A percentile compares a stretch with the other conserved stretches of the same genome.
These are phyloP conservation scores for Solanum tarapatanum DNA, from an alignment of 257 asterid species.

Conservation along the genomic window DNA sequence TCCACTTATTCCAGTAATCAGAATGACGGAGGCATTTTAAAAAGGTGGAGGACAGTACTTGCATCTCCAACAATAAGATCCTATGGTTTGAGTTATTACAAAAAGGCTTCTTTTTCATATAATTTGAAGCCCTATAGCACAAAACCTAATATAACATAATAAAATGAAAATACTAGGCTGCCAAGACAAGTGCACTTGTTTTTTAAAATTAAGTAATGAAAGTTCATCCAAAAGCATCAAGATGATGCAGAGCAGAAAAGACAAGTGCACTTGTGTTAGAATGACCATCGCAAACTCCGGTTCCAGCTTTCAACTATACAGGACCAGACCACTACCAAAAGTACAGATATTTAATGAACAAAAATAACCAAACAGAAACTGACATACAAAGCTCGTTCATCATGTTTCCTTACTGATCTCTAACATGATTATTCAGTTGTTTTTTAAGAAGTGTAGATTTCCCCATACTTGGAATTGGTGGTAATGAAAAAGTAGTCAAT, in stretches of 20 bases:
- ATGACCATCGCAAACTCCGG: background rate
- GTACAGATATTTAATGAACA: background rate
- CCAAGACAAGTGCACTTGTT: background rate
- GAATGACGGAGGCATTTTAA: background rate
- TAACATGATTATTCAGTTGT: background rate
- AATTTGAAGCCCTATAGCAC: background rate
- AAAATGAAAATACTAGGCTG: background rate
- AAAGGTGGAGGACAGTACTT: background rate
- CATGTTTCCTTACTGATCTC: background rate
- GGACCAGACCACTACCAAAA: background rate
- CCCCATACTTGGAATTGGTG: background rate
- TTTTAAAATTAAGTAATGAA: background rate
- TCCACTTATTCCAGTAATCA: background rate
- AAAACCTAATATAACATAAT: background rate
- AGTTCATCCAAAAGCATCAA: background rate
- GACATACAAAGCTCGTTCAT: background rate
- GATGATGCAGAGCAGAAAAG: background rate
- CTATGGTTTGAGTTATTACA: background rate
- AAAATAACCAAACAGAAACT: background rate
- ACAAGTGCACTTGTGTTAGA: background rate
- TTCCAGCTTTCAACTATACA: background rate
- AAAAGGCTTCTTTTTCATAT: background rate
- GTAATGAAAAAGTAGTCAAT: background rate
- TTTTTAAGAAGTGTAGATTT: background rate
- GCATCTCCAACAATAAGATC: background rate